Percentiles rank a stretch among this genome's conserved stretches.
Evolutionary conservation across 2,329 filamentous ascomycete species (phyloP).

Genomic region (Ceratocystis cubensis): DNA sequence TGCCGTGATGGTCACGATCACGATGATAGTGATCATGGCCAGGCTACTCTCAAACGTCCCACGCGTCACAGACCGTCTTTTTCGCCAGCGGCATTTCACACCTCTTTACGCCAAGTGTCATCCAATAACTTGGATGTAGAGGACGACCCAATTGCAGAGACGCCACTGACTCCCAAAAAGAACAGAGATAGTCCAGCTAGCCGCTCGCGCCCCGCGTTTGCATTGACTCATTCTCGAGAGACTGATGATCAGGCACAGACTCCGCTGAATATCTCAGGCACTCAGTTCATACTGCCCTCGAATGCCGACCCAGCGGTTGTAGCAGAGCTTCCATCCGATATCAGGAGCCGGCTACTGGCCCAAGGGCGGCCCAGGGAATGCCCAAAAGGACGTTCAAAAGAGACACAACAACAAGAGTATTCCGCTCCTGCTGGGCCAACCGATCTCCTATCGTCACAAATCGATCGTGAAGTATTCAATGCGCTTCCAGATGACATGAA

Average conservation of each 20-base stretch:
- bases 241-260: conserved; percentile 46
- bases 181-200: background rate
- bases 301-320: conserved; percentile 73
- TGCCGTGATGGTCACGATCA: no score
- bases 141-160: conserved; percentile 16
- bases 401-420: background rate
- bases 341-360: conserved; percentile 59
- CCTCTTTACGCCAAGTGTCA: conserved; percentile 18
- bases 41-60: background rate
- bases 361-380: conserved; percentile 32
- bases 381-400: background rate
- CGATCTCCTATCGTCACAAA: conserved; percentile 57
- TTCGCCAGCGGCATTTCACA: background rate
- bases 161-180: conserved; percentile 8
- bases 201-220: conserved; percentile 38
- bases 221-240: conserved; percentile 36
- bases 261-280: conserved; percentile 67
- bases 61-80: background rate
- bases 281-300: conserved; percentile 80
- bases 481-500: conserved; percentile 78
- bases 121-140: conserved; percentile 15
- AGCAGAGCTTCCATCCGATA: conserved; percentile 71
- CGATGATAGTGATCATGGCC: conserved; percentile 4
- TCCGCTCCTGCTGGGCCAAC: background rate
- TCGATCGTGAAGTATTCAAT: conserved; percentile 73